phyloP scores from a whole-genome alignment of 2,329 filamentous ascomycete species.

The Aschersonia sp. region DNA sequence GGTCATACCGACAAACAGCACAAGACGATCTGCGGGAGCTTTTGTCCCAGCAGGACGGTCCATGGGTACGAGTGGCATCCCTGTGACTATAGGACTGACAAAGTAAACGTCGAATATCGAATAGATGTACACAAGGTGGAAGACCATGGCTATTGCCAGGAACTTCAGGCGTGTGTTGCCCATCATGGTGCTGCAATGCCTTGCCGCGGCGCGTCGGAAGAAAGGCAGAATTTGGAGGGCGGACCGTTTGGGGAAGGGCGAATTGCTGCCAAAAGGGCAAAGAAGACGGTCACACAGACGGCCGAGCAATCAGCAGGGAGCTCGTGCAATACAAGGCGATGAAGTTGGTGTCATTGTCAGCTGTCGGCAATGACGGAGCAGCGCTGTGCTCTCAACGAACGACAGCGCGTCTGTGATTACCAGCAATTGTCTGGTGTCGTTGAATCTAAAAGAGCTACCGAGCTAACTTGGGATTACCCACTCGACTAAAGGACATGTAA shows the following conservation, averaged over 20 bases:
- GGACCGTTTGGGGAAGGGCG: not conserved
- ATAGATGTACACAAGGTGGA: constrained; percentile 85
- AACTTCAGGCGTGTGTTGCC: constrained; percentile 60
- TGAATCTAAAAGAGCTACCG: too few relatives aligned
- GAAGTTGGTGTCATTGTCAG: too few relatives aligned
- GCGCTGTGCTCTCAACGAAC: too few relatives aligned
- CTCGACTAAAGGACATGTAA: too few relatives aligned
- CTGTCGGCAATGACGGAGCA: too few relatives aligned
- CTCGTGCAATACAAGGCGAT: too few relatives aligned
- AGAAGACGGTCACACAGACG: too few relatives aligned
- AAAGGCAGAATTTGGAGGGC: not conserved
- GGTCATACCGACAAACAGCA: constrained; percentile 57
- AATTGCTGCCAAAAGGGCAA: not conserved
- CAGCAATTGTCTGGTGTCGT: too few relatives aligned
- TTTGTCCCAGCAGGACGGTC: constrained; percentile 43
- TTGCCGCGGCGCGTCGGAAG: not conserved
- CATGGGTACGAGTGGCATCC: constrained; percentile 73
- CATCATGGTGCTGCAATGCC: constrained; percentile 27
- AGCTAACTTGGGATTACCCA: too few relatives aligned
- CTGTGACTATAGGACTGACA: constrained; percentile 89
- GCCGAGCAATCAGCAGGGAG: too few relatives aligned
- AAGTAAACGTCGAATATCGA: constrained; percentile 99
- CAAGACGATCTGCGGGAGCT: constrained; percentile 76
- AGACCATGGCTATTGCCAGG: constrained; percentile 74
- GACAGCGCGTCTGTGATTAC: too few relatives aligned